A percentile compares a stretch with the other conserved stretches of the same genome.
phyloP scores from a whole-genome alignment of 192 early-diverging fungal genomes.

The Backusella sp. region DNA sequence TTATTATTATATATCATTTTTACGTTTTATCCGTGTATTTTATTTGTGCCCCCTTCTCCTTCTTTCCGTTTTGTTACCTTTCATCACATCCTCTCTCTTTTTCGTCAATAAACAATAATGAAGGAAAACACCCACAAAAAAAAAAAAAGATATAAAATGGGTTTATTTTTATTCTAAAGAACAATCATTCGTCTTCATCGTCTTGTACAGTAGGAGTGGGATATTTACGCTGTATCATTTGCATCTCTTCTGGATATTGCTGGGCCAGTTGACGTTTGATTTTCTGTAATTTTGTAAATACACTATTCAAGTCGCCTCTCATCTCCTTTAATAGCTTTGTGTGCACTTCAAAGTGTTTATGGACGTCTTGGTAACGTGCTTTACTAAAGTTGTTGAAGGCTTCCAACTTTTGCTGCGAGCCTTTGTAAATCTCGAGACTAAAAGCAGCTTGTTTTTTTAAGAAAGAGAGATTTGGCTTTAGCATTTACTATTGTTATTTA shows the following conservation, averaged over 20 bases:
- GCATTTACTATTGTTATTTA: background rate
- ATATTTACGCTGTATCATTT: conserved; percentile 19
- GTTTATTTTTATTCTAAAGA: background rate
- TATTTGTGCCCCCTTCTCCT: background rate
- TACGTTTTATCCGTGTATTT: background rate
- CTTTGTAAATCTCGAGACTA: conserved; percentile 21
- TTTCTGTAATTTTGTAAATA: conserved; percentile 52
- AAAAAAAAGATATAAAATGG: background rate
- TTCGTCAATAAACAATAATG: background rate
- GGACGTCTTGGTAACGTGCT: conserved; percentile 48
- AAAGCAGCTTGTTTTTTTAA: too few species aligned
- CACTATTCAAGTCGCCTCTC: conserved; percentile 53
- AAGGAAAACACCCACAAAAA: background rate
- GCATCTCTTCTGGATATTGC: conserved; percentile 26
- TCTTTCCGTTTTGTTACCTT: background rate
- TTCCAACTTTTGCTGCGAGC: conserved; percentile 26
- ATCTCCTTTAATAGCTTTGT: conserved; percentile 55
- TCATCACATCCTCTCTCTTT: background rate
- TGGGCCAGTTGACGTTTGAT: conserved; percentile 23
- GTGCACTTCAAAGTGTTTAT: conserved; percentile 52
- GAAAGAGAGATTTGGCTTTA: background rate
- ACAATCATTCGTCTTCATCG: conserved; percentile 18
- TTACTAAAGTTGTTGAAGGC: conserved; percentile 60
- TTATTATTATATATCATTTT: background rate
- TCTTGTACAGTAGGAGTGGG: conserved; percentile 21